Percentiles rank a stretch among this genome's conserved stretches.
These are phyloP conservation scores for Kluyveromyces starmeri DNA, from an alignment of 805 yeast species.

Conservation along the genomic window DNA sequence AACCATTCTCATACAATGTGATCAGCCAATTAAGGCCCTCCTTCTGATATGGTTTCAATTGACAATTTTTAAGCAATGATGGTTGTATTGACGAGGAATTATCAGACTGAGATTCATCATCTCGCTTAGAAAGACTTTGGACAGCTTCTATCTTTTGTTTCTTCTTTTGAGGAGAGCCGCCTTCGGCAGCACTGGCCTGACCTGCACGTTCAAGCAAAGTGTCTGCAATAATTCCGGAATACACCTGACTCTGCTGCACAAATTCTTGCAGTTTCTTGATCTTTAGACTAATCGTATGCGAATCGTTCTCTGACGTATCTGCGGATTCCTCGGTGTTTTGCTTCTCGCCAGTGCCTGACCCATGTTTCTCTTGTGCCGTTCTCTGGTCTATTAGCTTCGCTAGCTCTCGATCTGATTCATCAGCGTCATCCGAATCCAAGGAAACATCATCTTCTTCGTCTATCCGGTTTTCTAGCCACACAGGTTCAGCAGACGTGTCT, in stretches of 20 bases:
- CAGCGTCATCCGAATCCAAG: slow-evolving; percentile 14
- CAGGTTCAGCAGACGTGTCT: slow-evolving; percentile 11
- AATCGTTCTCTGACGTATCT: slow-evolving; percentile 26
- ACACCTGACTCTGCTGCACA: slow-evolving; percentile 81
- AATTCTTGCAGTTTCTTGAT: slow-evolving; percentile 59
- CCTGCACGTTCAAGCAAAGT: slow-evolving; percentile 44
- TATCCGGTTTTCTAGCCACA: slow-evolving; percentile 22
- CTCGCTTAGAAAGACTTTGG: slow-evolving; percentile 19
- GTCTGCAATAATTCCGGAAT: slow-evolving; percentile 78
- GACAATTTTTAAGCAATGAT: slow-evolving; percentile 42
- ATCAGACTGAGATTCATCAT: slow-evolving; percentile 9
- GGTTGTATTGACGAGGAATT: slow-evolving; percentile 41
- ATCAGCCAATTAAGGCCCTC: slow-evolving; percentile 89
- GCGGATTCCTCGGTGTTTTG: slow-evolving; percentile 10
- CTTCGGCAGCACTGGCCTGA: slow-evolving; percentile 31
- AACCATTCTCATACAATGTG: slow-evolving; percentile 83
- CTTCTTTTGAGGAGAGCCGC: slow-evolving; percentile 17
- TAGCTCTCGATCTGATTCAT: slow-evolving; percentile 20
- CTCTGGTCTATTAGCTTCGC: slow-evolving; percentile 9
- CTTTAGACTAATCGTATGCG: slow-evolving; percentile 45
- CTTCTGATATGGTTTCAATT: slow-evolving; percentile 73
- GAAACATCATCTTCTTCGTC: slow-evolving; percentile 7
- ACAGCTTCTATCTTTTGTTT: slow-evolving; percentile 12
- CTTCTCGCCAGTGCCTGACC: slow-evolving; percentile 8
- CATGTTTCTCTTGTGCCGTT: background rate